Percentiles rank a stretch among this genome's conserved stretches.
phyloP scores from a whole-genome alignment of 768 basidiomycete genomes.

The Leccinum sublutescens region DNA sequence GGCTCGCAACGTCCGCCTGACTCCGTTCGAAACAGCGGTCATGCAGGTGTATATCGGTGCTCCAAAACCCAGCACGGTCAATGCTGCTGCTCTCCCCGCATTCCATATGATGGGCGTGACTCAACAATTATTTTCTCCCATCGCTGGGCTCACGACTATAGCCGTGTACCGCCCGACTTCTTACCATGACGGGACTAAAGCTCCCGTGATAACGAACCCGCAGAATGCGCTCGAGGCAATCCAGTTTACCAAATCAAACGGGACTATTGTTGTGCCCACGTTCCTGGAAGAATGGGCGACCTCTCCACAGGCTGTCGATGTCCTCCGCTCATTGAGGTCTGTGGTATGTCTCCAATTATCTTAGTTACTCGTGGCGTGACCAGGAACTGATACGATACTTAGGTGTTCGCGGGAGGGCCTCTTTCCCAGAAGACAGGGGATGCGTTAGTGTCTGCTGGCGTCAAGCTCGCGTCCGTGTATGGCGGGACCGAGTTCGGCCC shows the following conservation, averaged over 20 bases:
- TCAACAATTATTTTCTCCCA: background rate
- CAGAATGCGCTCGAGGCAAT: constrained; percentile 23
- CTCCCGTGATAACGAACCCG: constrained; percentile 23
- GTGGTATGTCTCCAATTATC: constrained; percentile 15
- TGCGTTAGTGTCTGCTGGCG: constrained; percentile 31
- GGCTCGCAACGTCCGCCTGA: background rate
- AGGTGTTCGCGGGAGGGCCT: constrained; percentile 39
- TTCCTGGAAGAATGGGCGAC: constrained; percentile 24
- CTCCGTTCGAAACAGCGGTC: background rate
- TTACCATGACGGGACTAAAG: background rate
- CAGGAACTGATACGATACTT: background rate
- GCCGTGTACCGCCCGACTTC: background rate
- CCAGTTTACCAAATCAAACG: constrained; percentile 13
- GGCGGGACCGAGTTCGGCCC: constrained; percentile 40
- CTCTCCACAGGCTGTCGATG: constrained; percentile 19
- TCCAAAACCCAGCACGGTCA: background rate
- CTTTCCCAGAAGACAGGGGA: constrained; percentile 37
- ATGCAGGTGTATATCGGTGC: background rate
- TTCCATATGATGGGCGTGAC: background rate
- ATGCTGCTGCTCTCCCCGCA: background rate
- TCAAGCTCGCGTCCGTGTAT: constrained; percentile 34
- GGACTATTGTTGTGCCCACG: constrained; percentile 19
- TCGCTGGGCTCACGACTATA: background rate
- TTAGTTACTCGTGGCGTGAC: background rate
- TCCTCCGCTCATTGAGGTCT: constrained; percentile 16